A percentile compares a stretch with the other conserved stretches of the same genome.
Conservation (phyloP, 2,329 filamentous ascomycete species). For the Canariomyces notabilis region DNA sequence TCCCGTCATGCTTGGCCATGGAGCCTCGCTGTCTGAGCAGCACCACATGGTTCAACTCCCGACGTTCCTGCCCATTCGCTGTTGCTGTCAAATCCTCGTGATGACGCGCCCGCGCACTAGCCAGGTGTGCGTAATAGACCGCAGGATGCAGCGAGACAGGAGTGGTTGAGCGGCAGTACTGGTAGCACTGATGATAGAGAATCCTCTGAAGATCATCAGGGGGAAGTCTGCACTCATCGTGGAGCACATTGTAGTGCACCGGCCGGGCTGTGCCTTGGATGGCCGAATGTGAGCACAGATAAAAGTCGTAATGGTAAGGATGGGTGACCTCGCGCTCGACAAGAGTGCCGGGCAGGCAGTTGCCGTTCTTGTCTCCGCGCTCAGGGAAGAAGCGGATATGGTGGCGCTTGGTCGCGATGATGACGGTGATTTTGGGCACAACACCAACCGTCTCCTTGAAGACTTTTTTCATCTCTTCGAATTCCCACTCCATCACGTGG, state of each 20-base stretch:
- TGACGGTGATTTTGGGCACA: slow-evolving; percentile 68
- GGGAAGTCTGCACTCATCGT: slow-evolving; percentile 69
- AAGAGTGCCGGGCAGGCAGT: slow-evolving; percentile 79
- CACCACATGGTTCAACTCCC: slow-evolving; percentile 40
- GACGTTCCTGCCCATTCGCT: slow-evolving; percentile 41
- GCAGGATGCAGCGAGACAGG: slow-evolving; percentile 85
- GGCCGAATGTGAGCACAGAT: slow-evolving; percentile 57
- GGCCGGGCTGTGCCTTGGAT: slow-evolving; percentile 93
- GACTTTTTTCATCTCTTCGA: slow-evolving; percentile 61
- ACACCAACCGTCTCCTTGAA: slow-evolving; percentile 40
- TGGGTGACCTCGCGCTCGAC: slow-evolving; percentile 88
- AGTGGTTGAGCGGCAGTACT: slow-evolving; percentile 86
- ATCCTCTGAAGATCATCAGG: slow-evolving; percentile 73
- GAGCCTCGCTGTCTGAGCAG: slow-evolving; percentile 36
- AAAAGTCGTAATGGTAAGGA: slow-evolving; percentile 87
- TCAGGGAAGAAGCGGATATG: slow-evolving; percentile 89
- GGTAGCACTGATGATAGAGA: slow-evolving; percentile 93
- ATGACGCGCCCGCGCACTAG: slow-evolving; percentile 69
- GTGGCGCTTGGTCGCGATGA: slow-evolving; percentile 89
- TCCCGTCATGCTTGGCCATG: slow-evolving; percentile 26
- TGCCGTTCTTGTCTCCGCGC: slow-evolving; percentile 66
- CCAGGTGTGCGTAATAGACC: slow-evolving; percentile 93
- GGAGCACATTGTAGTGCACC: slow-evolving; percentile 83
- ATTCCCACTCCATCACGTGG: slow-evolving; percentile 74
- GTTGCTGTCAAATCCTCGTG: slow-evolving; percentile 56